Evolutionary conservation across 352 stramenopile genomes (phyloP).

Genomic region (Phytophthora pluvialis): DNA sequence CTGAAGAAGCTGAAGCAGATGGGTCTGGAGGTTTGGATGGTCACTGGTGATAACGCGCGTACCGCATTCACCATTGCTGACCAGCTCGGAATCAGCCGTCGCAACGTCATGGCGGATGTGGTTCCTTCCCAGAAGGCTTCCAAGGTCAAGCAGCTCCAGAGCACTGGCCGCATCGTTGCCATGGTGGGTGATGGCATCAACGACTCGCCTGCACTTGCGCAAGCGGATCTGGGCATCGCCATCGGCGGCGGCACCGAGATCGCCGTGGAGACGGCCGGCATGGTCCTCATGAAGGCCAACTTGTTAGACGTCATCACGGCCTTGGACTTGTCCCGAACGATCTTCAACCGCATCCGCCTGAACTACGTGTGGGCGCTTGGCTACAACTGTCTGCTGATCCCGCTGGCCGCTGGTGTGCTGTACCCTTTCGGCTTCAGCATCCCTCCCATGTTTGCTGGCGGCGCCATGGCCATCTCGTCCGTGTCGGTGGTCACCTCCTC

Average conservation of each 20-base stretch:
- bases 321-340: conserved; percentile 95
- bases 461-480: conserved; percentile 96
- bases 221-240: conserved; percentile 97
- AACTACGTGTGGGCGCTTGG: conserved; percentile 98
- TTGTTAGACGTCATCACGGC: conserved; percentile 96
- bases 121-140: conserved; percentile 96
- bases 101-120: conserved; percentile 95
- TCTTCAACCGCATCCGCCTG: conserved; percentile 96
- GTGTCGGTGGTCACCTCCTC: conserved; percentile 97
- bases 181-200: conserved; percentile 99
- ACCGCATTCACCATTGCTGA: conserved; percentile 95
- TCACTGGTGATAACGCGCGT: conserved; percentile 98
- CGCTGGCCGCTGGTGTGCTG: conserved; percentile 96
- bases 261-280: conserved; percentile 96
- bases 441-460: conserved; percentile 95
- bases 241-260: conserved; percentile 97
- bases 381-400: conserved; percentile 98
- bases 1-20: conserved; percentile 92
- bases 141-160: conserved; percentile 93
- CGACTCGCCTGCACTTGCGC: conserved; percentile 96
- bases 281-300: conserved; percentile 92
- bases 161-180: conserved; percentile 86
- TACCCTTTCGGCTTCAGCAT: conserved; percentile 95
- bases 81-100: conserved; percentile 92
- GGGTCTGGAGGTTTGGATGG: conserved; percentile 97